A percentile compares a stretch with the other conserved stretches of the same genome.
Evolutionary conservation across 2,329 filamentous ascomycete species (phyloP).

Genomic region (Huntiella bhutanensis): DNA sequence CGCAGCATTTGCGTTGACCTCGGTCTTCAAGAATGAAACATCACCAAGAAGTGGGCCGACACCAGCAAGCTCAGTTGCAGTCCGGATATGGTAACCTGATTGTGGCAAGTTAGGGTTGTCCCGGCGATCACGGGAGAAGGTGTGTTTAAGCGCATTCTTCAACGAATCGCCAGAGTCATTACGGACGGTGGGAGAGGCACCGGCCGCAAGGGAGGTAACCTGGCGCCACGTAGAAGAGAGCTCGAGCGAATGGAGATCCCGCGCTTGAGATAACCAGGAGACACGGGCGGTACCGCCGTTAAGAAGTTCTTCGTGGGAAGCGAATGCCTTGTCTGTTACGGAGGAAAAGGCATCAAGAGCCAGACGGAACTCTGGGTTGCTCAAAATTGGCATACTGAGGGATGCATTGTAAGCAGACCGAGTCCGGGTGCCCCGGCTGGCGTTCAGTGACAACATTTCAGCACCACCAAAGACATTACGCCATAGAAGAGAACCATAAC

Average conservation of each 20-base stretch:
- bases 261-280: slow-evolving; percentile 47
- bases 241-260: slow-evolving; percentile 56
- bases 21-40: slow-evolving; percentile 85
- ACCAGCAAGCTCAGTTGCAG: slow-evolving; percentile 68
- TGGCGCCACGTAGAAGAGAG: slow-evolving; percentile 79
- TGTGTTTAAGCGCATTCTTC: slow-evolving; percentile 72
- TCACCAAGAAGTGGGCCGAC: slow-evolving; percentile 70
- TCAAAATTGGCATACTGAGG: slow-evolving; percentile 64
- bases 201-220: slow-evolving; percentile 55
- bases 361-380: slow-evolving; percentile 63
- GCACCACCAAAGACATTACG: slow-evolving; percentile 91
- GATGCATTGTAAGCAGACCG: slow-evolving; percentile 77
- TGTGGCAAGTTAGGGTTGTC: slow-evolving; percentile 75
- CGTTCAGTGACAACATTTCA: slow-evolving; percentile 73
- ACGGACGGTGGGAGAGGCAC: slow-evolving; percentile 64
- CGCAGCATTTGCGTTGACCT: slow-evolving; percentile 63
- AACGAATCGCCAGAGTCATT: slow-evolving; percentile 76
- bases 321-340: slow-evolving; percentile 77
- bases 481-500: slow-evolving; percentile 70
- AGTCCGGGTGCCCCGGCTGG: slow-evolving; percentile 74
- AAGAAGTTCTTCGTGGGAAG: slow-evolving; percentile 78
- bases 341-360: slow-evolving; percentile 68
- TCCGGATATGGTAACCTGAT: slow-evolving; percentile 62
- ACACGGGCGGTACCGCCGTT: slow-evolving; percentile 62
- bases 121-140: slow-evolving; percentile 59